phyloP scores from a whole-genome alignment of 2,329 filamentous ascomycete species.

The Monosporascus sp. region DNA sequence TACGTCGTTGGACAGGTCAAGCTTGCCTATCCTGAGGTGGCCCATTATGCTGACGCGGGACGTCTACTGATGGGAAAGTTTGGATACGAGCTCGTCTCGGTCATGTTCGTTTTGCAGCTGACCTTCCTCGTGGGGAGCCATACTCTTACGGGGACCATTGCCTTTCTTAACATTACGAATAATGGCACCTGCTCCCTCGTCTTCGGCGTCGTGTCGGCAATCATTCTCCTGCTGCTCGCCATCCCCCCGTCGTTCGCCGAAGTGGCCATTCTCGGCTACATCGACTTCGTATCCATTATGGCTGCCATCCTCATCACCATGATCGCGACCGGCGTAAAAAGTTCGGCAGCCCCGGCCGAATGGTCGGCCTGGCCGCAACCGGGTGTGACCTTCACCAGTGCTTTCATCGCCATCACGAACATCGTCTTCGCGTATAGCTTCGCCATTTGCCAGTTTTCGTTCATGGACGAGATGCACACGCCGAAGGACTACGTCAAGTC shows the following conservation, averaged over 20 bases:
- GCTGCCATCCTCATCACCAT: conserved; percentile 54
- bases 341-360: conserved; percentile 13
- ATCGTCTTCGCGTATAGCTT: conserved; percentile 58
- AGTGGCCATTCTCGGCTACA: conserved; percentile 51
- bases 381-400: conserved; percentile 36
- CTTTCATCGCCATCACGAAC: conserved; percentile 50
- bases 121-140: conserved; percentile 62
- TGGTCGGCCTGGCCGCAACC: conserved; percentile 28
- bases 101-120: conserved; percentile 49
- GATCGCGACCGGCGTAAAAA: conserved; percentile 47
- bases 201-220: conserved; percentile 49
- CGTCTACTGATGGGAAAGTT: conserved; percentile 46
- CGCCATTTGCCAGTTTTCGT: conserved; percentile 31
- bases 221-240: conserved; percentile 48
- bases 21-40: conserved; percentile 24
- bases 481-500: conserved; percentile 32
- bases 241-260: conserved; percentile 54
- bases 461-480: conserved; percentile 34
- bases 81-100: conserved; percentile 49
- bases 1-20: conserved; percentile 40
- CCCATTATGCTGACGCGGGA: conserved; percentile 48
- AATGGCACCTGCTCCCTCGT: conserved; percentile 53
- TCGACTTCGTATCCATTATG: conserved; percentile 54
- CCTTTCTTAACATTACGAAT: conserved; percentile 52
- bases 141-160: conserved; percentile 55